Evolutionary conservation across 176 grass and related monocot species (phyloP), one percentile per base, ranked within the genome.

Genomic region (Hyparrhenia diplandra): DNA sequence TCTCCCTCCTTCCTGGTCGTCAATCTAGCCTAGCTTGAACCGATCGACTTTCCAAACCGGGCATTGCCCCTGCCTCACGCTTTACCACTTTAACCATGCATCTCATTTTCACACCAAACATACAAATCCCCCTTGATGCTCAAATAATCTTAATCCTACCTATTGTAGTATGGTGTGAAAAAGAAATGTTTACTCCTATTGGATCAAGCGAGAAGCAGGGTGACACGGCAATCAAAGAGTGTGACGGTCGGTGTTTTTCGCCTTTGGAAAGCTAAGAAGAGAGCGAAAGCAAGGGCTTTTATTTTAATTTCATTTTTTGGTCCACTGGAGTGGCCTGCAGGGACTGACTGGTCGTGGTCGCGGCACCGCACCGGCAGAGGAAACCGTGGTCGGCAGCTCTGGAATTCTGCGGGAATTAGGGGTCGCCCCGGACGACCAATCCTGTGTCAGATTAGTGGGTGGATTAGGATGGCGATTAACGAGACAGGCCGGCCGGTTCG

Each of bases 381-480:
- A n/a, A n/a, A 55, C 51, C 51, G 51, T 55, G 51, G 51, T 55
- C 51, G 51, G 51, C 51, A 17, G 5, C 8, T 17, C 20, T 36
- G 54, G 37, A 72, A 32, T 25, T 73, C 27, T 82, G 55, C 80
- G 55, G 39, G 80, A 28, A 73, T 47, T 49, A 46, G 11, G 66
- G 49, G 24, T n/a, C 34, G 2, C 0, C 34, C 34, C 27, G 4
- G 51, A 55, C 2, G 6, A 2, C 60, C 61, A n/a, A 78, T 78
- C 20, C 13, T 21, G 20, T 27, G 13, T n/a, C 45, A 6, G 78
- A 70, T 70, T 59, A 67, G 43, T 49, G 42, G 42, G 17, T 0
- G 25, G 24, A 47, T 18, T 16, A 1, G 13, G 67, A 18, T 31
- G 16, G 37, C n/a, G n/a, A n/a, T n/a, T n/a, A n/a, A n/a, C n/a